These are phyloP conservation scores for Suillus occidentalis DNA, from an alignment of 768 basidiomycete species.

Conservation along the genomic window DNA sequence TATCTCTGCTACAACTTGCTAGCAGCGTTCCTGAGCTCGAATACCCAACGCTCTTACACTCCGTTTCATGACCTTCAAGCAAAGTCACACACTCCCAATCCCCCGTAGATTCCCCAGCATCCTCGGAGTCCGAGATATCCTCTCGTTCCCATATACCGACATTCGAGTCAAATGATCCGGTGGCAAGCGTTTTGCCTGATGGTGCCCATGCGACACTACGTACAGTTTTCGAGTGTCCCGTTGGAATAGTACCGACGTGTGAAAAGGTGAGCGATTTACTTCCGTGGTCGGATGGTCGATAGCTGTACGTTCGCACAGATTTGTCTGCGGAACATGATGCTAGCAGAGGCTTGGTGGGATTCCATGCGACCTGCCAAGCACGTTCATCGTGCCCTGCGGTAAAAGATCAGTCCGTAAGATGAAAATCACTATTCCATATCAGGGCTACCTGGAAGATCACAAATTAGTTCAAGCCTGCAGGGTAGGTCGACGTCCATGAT, in stretches of 20 bases:
- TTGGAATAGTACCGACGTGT: conserved; percentile 65
- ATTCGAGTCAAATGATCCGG: conserved; percentile 91
- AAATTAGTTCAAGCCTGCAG: conserved; percentile 20
- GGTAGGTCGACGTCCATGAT: conserved; percentile 18
- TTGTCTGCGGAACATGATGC: conserved; percentile 97
- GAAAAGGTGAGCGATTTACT: conserved; percentile 41
- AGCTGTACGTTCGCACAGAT: conserved; percentile 82
- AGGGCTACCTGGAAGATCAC: conserved; percentile 26
- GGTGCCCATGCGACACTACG: conserved; percentile 88
- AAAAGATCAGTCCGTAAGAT: neutral
- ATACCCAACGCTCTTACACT: conserved; percentile 92
- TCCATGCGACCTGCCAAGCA: conserved; percentile 90
- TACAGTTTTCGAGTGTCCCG: conserved; percentile 87
- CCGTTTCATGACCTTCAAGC: conserved; percentile 93
- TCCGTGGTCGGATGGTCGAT: conserved; percentile 35
- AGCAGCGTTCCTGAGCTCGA: conserved; percentile 72
- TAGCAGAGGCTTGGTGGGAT: conserved; percentile 74
- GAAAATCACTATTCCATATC: neutral
- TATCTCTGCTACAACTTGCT: conserved; percentile 95
- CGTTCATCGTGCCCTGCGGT: conserved; percentile 72
- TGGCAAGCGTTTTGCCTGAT: conserved; percentile 81
- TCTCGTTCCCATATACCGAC: conserved; percentile 89
- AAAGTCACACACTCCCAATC: conserved; percentile 90
- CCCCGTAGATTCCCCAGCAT: conserved; percentile 30
- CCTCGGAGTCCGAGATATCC: conserved; percentile 38